phyloP scores from a whole-genome alignment of 2,329 filamentous ascomycete genomes.

The Trichoderma atroviride region DNA sequence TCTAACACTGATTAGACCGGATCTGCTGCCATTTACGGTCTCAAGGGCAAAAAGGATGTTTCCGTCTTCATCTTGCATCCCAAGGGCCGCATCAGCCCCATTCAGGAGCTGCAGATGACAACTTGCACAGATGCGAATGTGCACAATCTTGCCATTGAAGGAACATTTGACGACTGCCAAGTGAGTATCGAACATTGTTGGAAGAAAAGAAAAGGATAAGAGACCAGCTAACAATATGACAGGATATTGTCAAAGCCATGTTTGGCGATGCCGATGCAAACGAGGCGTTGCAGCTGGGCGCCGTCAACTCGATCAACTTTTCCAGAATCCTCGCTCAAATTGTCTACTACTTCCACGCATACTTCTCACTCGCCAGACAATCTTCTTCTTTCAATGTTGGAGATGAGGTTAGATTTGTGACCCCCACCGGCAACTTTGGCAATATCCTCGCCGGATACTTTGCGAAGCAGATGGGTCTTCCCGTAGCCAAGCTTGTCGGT shows the following conservation, averaged over 20 bases:
- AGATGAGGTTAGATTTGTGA: conserved; percentile 78
- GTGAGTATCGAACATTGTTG: background rate
- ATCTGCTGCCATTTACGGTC: conserved; percentile 92
- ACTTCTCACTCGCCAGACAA: conserved; percentile 74
- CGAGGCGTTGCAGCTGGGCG: conserved; percentile 77
- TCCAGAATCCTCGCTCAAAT: conserved; percentile 95
- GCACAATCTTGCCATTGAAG: conserved; percentile 86
- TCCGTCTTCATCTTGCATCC: conserved; percentile 95
- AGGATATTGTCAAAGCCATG: conserved; percentile 87
- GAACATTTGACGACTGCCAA: conserved; percentile 97
- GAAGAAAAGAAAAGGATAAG: background rate
- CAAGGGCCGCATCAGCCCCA: conserved; percentile 84
- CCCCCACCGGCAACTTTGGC: conserved; percentile 95
- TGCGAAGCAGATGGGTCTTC: conserved; percentile 85
- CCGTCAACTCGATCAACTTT: conserved; percentile 97
- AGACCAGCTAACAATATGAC: background rate
- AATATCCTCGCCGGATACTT: conserved; percentile 95
- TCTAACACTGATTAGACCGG: conserved; percentile 58
- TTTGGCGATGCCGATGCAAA: conserved; percentile 89
- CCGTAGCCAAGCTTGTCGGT: conserved; percentile 83
- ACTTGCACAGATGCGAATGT: conserved; percentile 89
- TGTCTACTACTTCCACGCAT: conserved; percentile 94
- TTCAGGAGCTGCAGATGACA: conserved; percentile 97
- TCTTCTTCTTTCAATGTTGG: conserved; percentile 63
- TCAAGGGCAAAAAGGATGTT: conserved; percentile 94